These are phyloP conservation scores for Lolium perenne DNA, from an alignment of 176 grass and related monocot species.

Conservation along the genomic window DNA sequence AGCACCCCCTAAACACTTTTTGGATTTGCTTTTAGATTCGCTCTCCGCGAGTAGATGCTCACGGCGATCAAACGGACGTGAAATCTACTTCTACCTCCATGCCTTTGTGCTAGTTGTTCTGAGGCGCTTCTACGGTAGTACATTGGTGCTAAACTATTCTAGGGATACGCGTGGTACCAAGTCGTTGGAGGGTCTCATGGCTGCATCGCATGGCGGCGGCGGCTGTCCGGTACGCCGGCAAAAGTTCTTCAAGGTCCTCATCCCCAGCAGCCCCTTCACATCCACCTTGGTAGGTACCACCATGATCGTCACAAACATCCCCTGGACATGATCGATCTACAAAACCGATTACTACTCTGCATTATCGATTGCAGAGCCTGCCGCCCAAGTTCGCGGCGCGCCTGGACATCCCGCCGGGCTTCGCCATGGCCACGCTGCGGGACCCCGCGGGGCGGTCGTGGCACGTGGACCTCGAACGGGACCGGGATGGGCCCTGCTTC, in stretches of 20 bases:
- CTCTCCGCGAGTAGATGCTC: too few relatives aligned
- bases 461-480: conserved; percentile 14
- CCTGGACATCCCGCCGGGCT: neutral
- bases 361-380: conserved; percentile 22
- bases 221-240: neutral
- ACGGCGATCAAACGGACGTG: too few relatives aligned
- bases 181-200: neutral
- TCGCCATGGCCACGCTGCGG: conserved; percentile 32
- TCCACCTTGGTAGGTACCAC: conserved; percentile 24
- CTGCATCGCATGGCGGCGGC: neutral
- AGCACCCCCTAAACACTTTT: too few relatives aligned
- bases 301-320: too few relatives aligned
- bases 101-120: too few relatives aligned
- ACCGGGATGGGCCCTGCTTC: neutral
- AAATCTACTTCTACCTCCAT: too few relatives aligned
- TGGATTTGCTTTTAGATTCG: too few relatives aligned
- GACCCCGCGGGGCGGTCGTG: neutral
- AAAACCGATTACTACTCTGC: neutral
- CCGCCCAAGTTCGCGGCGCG: conserved; percentile 41
- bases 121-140: too few relatives aligned
- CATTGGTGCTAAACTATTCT: too few relatives aligned
- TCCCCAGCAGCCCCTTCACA: conserved; percentile 37
- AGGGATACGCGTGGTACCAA: neutral
- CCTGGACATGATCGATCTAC: neutral
- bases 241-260: conserved; percentile 48